Evolutionary conservation across 225 moss, liverwort and hornwort genomes (phyloP), one percentile per base, ranked within the genome.

Genomic region (Polytrichum commune): DNA sequence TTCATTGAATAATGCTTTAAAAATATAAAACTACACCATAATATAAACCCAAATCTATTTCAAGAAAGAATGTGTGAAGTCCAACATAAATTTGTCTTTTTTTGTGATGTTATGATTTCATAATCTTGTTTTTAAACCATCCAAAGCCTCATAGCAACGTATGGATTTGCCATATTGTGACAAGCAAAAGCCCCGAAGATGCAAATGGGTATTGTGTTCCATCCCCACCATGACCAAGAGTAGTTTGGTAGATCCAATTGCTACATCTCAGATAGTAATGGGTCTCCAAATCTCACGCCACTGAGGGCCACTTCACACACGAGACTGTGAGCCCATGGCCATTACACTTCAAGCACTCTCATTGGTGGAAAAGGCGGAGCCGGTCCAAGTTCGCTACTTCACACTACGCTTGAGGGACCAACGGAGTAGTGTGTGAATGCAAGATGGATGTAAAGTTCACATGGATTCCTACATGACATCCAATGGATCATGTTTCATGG

Each of bases 221-320:
- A 71, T 19, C 71, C 71, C 1, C 71, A 71, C 60, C 71, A 38
- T 19, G 71, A 71, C 62, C 60, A 38, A 26, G 60, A 58, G 25
- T 71, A 62, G 71, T 62, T 62, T 20, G 71, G 71, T 16, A 29
- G 62, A 33, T 20, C 62, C 26, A 71, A 71, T 9, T 32, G 25
- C 27, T 71, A 61, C 25, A 27, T 71, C 18, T 63, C 70, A 4
- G 71, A 71, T 28, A 16, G 8, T 62, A 38, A 26, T 19, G 62
- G 63, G n/a, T 71, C 71, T 1, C 71, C 71, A 2, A 71, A 71
- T 19, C 22, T 71, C 2, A 71, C 71, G 2, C 71, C 62, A 6
- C 71, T 62, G 5, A 33, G 29, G 26, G 26, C 26, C 26, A 26
- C 26, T 26, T 26, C 26, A 26, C 26, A 26, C 26, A 26, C 26